These are phyloP conservation scores for Penicillium olsonii DNA, from an alignment of 2,329 filamentous ascomycete species.

Conservation along the genomic window DNA sequence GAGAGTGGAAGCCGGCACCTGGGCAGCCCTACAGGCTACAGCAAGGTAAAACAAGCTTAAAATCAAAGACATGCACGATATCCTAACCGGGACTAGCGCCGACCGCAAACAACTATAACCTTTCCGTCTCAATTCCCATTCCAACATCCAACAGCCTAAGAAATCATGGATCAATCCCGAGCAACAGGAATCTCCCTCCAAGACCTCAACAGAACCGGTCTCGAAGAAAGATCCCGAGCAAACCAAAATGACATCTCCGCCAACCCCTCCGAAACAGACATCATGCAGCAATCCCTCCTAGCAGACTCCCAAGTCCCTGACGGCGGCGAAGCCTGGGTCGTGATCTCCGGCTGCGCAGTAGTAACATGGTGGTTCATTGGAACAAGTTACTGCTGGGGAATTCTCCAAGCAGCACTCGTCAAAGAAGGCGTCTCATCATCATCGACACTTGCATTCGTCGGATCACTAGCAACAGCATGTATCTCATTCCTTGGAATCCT, in stretches of 20 bases:
- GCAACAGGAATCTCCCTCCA: background rate
- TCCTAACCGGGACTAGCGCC: background rate
- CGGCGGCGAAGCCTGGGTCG: constrained; percentile 36
- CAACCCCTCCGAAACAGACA: background rate
- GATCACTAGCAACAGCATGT: constrained; percentile 53
- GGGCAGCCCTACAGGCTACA: too few species aligned
- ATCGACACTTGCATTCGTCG: constrained; percentile 61
- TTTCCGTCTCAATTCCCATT: background rate
- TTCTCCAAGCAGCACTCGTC: constrained; percentile 61
- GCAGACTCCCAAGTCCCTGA: constrained; percentile 47
- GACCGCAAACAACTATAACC: background rate
- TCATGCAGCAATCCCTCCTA: constrained; percentile 46
- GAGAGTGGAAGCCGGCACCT: background rate
- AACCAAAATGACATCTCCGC: background rate
- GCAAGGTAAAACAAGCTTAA: background rate
- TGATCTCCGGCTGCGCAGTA: constrained; percentile 54
- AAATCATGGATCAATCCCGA: background rate
- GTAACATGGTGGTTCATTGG: constrained; percentile 61
- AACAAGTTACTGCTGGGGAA: constrained; percentile 61
- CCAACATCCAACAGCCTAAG: background rate
- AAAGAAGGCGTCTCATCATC: constrained; percentile 47
- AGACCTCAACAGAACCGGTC: background rate
- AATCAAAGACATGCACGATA: background rate
- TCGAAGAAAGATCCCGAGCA: constrained; percentile 1
- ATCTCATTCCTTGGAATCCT: constrained; percentile 56